Base-by-base conservation (phyloP, 257 asterid genomes). In the Pogostemon cablin region DNA sequence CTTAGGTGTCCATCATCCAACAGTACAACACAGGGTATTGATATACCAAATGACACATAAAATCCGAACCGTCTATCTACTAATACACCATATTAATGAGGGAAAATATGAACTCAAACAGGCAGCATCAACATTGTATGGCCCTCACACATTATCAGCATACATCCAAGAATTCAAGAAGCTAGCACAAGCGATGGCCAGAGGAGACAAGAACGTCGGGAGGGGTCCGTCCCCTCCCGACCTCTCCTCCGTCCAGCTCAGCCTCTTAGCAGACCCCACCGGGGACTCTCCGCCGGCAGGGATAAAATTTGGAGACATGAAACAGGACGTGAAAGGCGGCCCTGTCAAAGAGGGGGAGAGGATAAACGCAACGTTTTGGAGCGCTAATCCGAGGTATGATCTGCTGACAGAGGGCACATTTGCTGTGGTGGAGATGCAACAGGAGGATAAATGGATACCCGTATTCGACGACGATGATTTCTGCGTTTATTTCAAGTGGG, bases 161-260 rank as follows among this genome's bases (percentile, higher is more conserved):
- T 85, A 87, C 71, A 76, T 87, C 58, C 95, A 85, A 85, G 93
- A 87, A 80, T 80, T 87, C 86, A 80, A 83, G 61, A 85, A 85
- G 57, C 63, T 85, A 12, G 89, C 89, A 50, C 75, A 65, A 65
- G 63, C 89, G 42, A 20, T 87, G 32, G 87, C 90, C 10, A 79
- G 50, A 34, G 93, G 87, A 49, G 77, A 78, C 4, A 60, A 65
- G 0, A 57, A 11, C 39, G 15, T 75, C 4, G 42, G n/a, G 0
- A 65, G 40, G 40, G 89, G 89, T 9, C 83, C 79, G 34, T 71
- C 70, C 34, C 95, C 91, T 1, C 95, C 93, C 1, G 85, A 87
- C 65, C 88, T 87, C 58, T 83, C 84, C 0, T 69, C 88, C 0
- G 57, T 59, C 42, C 95, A 83, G 61, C 72, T 83, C 5, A 77